phyloP scores from a whole-genome alignment of 768 basidiomycete species.

The Dioszegia crocea region DNA sequence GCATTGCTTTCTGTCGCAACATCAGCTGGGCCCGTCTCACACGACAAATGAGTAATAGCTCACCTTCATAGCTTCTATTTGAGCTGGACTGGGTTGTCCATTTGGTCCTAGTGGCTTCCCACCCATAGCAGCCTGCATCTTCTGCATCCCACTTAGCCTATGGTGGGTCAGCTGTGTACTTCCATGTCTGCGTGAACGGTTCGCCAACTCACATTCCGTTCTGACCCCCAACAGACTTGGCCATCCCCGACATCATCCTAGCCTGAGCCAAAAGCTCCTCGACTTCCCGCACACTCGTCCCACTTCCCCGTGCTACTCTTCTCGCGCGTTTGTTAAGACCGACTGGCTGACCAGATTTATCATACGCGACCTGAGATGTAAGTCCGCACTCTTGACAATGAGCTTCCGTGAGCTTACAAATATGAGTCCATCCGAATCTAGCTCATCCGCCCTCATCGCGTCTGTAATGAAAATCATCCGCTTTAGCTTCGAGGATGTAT shows the following conservation, averaged over 20 bases:
- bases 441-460: conserved; percentile 87
- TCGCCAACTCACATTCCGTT: conserved; percentile 69
- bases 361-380: conserved; percentile 37
- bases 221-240: conserved; percentile 95
- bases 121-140: conserved; percentile 81
- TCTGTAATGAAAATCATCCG: conserved; percentile 98
- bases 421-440: conserved; percentile 87
- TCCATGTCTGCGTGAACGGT: neutral
- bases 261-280: conserved; percentile 96
- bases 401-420: conserved; percentile 59
- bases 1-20: conserved; percentile 70
- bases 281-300: conserved; percentile 93
- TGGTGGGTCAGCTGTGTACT: conserved; percentile 17
- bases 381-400: neutral
- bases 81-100: conserved; percentile 86
- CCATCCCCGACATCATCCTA: conserved; percentile 98
- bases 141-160: conserved; percentile 82
- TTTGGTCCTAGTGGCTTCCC: conserved; percentile 80
- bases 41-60: conserved; percentile 35
- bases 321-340: conserved; percentile 87
- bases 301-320: conserved; percentile 86
- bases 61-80: conserved; percentile 91
- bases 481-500: conserved; percentile 83
- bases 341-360: conserved; percentile 45
- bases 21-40: no score